phyloP scores from a whole-genome alignment of 306 rosid species.

The Glycine tomentella region DNA sequence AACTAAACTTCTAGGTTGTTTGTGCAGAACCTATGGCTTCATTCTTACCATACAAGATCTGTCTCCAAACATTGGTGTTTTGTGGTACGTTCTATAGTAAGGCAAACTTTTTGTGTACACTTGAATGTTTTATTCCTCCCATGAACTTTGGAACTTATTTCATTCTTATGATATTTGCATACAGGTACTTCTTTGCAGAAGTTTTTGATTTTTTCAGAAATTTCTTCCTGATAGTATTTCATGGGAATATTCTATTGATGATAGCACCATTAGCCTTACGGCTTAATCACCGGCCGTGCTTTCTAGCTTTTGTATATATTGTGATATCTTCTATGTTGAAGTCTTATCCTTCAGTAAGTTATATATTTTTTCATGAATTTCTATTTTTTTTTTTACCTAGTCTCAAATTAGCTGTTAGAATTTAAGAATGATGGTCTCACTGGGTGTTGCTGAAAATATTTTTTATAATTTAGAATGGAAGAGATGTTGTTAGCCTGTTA shows the following conservation, averaged over 20 bases:
- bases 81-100: constrained; percentile 72
- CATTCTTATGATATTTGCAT: constrained; percentile 42
- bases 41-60: constrained; percentile 90
- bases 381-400: not conserved
- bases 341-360: constrained; percentile 87
- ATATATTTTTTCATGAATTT: constrained; percentile 4
- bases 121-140: constrained; percentile 42
- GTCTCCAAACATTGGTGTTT: constrained; percentile 90
- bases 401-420: constrained; percentile 28
- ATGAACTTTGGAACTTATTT: constrained; percentile 39
- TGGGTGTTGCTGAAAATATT: constrained; percentile 23
- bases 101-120: not conserved
- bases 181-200: constrained; percentile 98
- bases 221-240: constrained; percentile 90
- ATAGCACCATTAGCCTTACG: constrained; percentile 82
- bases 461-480: constrained; percentile 20
- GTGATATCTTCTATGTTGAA: constrained; percentile 79
- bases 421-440: constrained; percentile 10
- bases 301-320: constrained; percentile 81
- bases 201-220: constrained; percentile 88
- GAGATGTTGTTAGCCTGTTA: not conserved
- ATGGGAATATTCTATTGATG: constrained; percentile 86
- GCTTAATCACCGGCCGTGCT: constrained; percentile 87
- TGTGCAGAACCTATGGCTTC: constrained; percentile 92
- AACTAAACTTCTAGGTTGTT: constrained; percentile 45